Conservation (phyloP, 768 basidiomycete genomes). For the Cystobasidium tubakii region DNA sequence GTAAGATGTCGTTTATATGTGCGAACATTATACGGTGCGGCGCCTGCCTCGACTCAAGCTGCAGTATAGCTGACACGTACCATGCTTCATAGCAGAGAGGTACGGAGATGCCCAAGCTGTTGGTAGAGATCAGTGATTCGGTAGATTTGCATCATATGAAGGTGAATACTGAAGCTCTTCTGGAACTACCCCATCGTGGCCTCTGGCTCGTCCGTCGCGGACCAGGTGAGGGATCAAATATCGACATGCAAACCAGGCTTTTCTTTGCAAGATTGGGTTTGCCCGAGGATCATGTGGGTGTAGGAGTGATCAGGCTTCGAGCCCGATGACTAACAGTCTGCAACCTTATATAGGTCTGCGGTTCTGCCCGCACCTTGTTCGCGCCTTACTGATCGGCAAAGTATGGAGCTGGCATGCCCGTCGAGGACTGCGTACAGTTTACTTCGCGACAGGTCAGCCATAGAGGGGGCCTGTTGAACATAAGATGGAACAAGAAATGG, state of each 20-base stretch:
- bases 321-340: too few species aligned
- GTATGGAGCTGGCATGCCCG: neutral
- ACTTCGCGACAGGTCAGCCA: neutral
- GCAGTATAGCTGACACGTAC: neutral
- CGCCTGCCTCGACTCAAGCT: neutral
- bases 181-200: neutral
- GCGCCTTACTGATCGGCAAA: neutral
- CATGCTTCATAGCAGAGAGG: neutral
- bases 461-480: neutral
- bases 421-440: neutral
- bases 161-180: neutral
- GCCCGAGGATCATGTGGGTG: neutral
- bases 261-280: neutral
- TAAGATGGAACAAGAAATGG: slow-evolving; percentile 18
- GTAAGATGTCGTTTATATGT: neutral
- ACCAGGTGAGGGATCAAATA: neutral
- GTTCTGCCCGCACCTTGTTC: slow-evolving; percentile 7
- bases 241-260: neutral
- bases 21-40: neutral
- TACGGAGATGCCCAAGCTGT: neutral
- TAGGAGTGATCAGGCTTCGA: too few species aligned
- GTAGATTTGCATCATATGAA: neutral
- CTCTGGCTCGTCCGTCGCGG: neutral
- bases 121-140: neutral
- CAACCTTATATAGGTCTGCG: too few species aligned